Evolutionary conservation across 768 basidiomycete species (phyloP), one percentile per base, ranked within the genome.

Genomic region (Boletus tylopilopsis): DNA sequence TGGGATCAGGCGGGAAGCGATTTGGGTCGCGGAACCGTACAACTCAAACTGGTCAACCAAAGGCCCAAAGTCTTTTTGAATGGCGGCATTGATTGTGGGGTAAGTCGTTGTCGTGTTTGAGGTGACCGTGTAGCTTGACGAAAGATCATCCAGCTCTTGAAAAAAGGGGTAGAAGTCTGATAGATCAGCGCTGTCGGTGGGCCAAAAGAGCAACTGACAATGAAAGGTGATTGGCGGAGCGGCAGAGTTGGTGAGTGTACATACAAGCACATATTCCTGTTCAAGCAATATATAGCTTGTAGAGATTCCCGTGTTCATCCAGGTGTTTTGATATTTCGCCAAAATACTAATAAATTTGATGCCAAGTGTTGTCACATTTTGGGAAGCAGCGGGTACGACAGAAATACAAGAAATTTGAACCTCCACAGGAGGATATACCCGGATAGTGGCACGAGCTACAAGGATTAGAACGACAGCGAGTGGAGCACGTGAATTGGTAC

Each of bases 1-100:
- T 4, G 60, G 60, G 10, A 63, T 27, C n/a, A 63, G 53, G 9
- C 57, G 63, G 3, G 63, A 62, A 0, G 57, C 32, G 2, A 52
- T 15, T 11, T 62, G 50, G n/a, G 19, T 45, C 24, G 54, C 49
- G 37, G 47, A 42, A 19, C 57, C 60, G 10, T 62, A 64, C 16
- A 5, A 5, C 13, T 16, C 54, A 22, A 35, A 0, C 1, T 8
- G 15, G 6, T 64, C 61, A n/a, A 51, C 53, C 29, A 49, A 32
- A 6, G 60, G 55, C 0, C 50, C 57, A 15, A 60, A 8, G 10
- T 40, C 4, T 34, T 57, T 15, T 11, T 33, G 33, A 11, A 49
- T 27, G 15, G 50, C 51, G 3, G 46, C 47, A 5, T 49, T 46
- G 39, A 63, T 23, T 1, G 57, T 45, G 16, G 63, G 51, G 33